Conservation (phyloP, 2,329 filamentous ascomycete species). For the Penicillium thymicola region DNA sequence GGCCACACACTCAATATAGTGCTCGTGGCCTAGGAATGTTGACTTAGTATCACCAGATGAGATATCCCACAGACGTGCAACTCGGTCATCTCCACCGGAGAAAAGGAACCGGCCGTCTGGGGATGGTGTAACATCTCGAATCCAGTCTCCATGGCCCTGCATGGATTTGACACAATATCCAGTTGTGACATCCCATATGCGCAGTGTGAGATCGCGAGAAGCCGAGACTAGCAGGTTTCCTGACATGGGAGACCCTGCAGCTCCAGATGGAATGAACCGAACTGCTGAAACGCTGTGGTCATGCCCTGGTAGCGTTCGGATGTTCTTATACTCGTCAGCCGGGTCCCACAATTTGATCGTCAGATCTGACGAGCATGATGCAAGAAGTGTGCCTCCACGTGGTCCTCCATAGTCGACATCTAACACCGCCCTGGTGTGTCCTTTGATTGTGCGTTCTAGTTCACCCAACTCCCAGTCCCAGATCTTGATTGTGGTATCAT, state of each 20-base stretch:
- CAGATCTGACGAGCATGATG: conserved; percentile 80
- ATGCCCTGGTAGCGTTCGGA: conserved; percentile 83
- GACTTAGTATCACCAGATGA: conserved; percentile 71
- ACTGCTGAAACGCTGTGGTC: conserved; percentile 89
- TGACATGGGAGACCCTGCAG: conserved; percentile 71
- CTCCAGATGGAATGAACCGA: conserved; percentile 81
- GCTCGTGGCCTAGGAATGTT: conserved; percentile 80
- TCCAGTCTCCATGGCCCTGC: conserved; percentile 81
- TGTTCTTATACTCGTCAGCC: conserved; percentile 89
- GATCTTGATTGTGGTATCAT: conserved; percentile 92
- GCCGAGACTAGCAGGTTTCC: conserved; percentile 84
- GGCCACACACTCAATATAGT: conserved; percentile 79
- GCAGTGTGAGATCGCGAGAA: conserved; percentile 77
- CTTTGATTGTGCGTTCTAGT: conserved; percentile 84
- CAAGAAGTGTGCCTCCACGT: conserved; percentile 71
- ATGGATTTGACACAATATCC: conserved; percentile 92
- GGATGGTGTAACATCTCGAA: conserved; percentile 81
- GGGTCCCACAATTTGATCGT: conserved; percentile 97
- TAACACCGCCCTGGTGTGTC: conserved; percentile 82
- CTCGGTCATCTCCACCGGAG: conserved; percentile 78
- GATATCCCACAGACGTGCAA: conserved; percentile 80
- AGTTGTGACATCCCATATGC: conserved; percentile 90
- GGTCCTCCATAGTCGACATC: conserved; percentile 90
- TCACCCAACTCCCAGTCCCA: conserved; percentile 97
- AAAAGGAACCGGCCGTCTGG: conserved; percentile 79